Conservation (phyloP, 768 basidiomycete species). For the Boletus tylopilopsis region DNA sequence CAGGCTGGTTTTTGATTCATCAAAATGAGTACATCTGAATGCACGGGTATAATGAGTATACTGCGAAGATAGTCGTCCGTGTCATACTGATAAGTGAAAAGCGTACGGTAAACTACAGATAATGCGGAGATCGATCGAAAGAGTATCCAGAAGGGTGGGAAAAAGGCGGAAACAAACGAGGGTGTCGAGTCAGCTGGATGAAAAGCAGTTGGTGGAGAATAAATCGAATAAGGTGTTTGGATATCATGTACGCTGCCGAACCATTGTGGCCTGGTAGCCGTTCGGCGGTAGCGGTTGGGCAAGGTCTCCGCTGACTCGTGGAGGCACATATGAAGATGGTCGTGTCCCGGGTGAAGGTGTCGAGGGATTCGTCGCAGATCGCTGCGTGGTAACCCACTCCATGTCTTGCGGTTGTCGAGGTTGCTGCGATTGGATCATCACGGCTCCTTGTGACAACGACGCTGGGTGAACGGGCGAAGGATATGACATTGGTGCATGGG, state of each 20-base stretch:
- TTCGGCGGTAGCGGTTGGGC: slow-evolving; percentile 36
- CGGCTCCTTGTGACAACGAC: slow-evolving; percentile 42
- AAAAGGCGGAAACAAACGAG: slow-evolving; percentile 20
- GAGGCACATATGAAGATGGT: slow-evolving; percentile 49
- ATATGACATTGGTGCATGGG: slow-evolving; percentile 44
- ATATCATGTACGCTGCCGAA: slow-evolving; percentile 48
- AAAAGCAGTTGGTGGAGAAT: slow-evolving; percentile 22
- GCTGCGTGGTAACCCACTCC: slow-evolving; percentile 35
- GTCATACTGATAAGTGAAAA: slow-evolving; percentile 46
- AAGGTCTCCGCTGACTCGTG: slow-evolving; percentile 44
- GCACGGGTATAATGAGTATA: slow-evolving; percentile 57
- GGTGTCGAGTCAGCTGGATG: slow-evolving; percentile 25
- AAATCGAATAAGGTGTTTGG: slow-evolving; percentile 9
- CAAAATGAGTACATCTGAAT: slow-evolving; percentile 40
- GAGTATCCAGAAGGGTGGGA: slow-evolving; percentile 29
- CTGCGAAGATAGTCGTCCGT: slow-evolving; percentile 60
- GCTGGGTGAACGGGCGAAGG: slow-evolving; percentile 42
- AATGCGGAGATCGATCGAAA: slow-evolving; percentile 45
- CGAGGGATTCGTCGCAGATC: slow-evolving; percentile 35
- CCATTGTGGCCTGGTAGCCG: slow-evolving; percentile 45
- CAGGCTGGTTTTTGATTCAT: slow-evolving; percentile 21
- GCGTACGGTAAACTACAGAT: slow-evolving; percentile 60
- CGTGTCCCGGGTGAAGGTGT: slow-evolving; percentile 38
- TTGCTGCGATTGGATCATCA: slow-evolving; percentile 42
- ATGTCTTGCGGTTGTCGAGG: slow-evolving; percentile 45